Conservation (phyloP, 2,329 filamentous ascomycete species). For the Aspergillus sp. region DNA sequence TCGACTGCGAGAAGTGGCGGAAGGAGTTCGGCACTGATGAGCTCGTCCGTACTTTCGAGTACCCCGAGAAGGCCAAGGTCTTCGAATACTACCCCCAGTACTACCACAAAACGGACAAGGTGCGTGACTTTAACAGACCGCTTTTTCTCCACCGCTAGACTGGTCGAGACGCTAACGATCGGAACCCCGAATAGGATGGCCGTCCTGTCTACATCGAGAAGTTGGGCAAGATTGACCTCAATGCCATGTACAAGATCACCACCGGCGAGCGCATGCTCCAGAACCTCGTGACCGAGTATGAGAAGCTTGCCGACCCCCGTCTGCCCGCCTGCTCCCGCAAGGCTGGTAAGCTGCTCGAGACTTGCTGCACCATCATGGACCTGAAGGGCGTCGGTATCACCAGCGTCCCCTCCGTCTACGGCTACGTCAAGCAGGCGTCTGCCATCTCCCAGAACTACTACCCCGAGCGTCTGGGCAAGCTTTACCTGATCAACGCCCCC, state of each 20-base stretch:
- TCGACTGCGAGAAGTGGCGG: constrained; percentile 89
- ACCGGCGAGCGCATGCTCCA: constrained; percentile 89
- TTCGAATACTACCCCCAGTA: constrained; percentile 96
- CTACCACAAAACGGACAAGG: constrained; percentile 79
- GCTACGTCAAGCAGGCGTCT: constrained; percentile 81
- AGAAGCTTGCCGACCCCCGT: constrained; percentile 89
- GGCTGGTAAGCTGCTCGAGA: constrained; percentile 85
- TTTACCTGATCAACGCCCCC: constrained; percentile 97
- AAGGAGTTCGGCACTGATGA: constrained; percentile 82
- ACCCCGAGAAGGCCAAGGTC: constrained; percentile 79
- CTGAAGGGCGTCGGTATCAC: constrained; percentile 87
- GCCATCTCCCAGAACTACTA: constrained; percentile 98
- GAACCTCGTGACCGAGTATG: constrained; percentile 97
- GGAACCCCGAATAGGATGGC: constrained; percentile 67
- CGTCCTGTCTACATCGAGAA: constrained; percentile 97
- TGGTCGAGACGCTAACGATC: constrained; percentile 10
- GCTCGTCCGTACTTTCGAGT: constrained; percentile 77
- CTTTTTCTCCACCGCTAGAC: not conserved
- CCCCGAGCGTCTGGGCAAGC: constrained; percentile 90
- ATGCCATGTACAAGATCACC: constrained; percentile 89
- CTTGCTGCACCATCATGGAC: constrained; percentile 98
- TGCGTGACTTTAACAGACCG: constrained; percentile 30
- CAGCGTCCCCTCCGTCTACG: constrained; percentile 81
- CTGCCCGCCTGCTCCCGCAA: constrained; percentile 95
- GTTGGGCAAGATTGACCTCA: constrained; percentile 88